Percentiles rank a stretch among this genome's conserved stretches.
Conservation (phyloP, 202 grass and related monocot genomes). For the Zoysia matrella region DNA sequence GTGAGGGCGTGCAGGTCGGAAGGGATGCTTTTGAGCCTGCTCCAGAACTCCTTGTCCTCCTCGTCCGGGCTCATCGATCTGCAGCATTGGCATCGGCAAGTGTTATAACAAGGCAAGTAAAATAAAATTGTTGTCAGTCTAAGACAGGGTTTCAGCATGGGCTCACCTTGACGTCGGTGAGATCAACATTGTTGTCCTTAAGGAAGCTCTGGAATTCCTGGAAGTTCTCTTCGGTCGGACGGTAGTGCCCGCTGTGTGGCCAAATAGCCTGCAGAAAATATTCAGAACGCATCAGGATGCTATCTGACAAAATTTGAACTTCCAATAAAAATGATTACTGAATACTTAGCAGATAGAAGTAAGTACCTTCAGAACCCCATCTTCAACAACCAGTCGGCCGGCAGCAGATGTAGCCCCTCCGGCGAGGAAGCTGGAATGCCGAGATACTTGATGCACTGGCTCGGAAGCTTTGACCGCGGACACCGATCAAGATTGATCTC, state of each 20-base stretch:
- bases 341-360: not conserved
- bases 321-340: not conserved
- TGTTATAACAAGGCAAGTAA: not conserved
- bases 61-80: conserved; percentile 73
- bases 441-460: conserved; percentile 99
- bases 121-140: not conserved
- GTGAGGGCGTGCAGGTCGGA: conserved; percentile 37
- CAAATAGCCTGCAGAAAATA: not conserved
- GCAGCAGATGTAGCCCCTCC: conserved; percentile 94
- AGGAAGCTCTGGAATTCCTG: conserved; percentile 91
- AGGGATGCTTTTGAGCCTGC: conserved; percentile 51
- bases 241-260: conserved; percentile 20
- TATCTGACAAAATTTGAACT: not conserved
- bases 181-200: conserved; percentile 78
- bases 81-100: conserved; percentile 8
- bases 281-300: conserved; percentile 14
- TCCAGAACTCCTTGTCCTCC: conserved; percentile 67
- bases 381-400: conserved; percentile 73
- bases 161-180: conserved; percentile 24
- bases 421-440: conserved; percentile 95
- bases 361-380: conserved; percentile 78
- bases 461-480: conserved; percentile 67
- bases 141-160: not conserved
- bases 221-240: conserved; percentile 90
- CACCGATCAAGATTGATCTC: conserved; percentile 77